These are phyloP conservation scores for Astragalus glycyphyllos DNA, from an alignment of 306 rosid species.

Conservation along the genomic window DNA sequence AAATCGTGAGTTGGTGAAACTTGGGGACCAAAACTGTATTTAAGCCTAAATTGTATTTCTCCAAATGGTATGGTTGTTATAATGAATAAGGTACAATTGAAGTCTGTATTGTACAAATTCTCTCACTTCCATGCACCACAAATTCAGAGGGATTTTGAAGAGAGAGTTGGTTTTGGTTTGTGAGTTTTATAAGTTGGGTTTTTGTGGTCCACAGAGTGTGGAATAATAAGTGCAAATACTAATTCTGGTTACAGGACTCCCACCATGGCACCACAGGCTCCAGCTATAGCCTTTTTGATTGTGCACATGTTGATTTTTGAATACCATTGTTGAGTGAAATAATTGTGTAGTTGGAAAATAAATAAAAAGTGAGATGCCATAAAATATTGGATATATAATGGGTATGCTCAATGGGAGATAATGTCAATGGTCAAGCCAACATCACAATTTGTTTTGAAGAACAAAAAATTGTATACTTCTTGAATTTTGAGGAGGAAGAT, in stretches of 20 bases:
- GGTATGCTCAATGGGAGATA: not conserved
- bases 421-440: conserved; percentile 6
- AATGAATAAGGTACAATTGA: conserved; percentile 24
- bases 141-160: conserved; percentile 14
- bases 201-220: conserved; percentile 48
- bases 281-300: conserved; percentile 39
- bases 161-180: conserved; percentile 29
- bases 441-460: too few species aligned
- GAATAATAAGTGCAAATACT: conserved; percentile 48
- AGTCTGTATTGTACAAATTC: conserved; percentile 2
- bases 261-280: conserved; percentile 45
- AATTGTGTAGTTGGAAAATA: conserved; percentile 44
- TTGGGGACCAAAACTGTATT: too few species aligned
- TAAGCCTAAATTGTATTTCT: conserved; percentile 15
- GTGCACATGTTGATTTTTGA: conserved; percentile 49
- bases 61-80: conserved; percentile 26
- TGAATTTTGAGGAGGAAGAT: not conserved
- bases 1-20: too few species aligned
- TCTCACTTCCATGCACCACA: conserved; percentile 24
- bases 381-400: not conserved
- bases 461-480: not conserved
- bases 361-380: conserved; percentile 1
- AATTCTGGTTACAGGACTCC: conserved; percentile 44
- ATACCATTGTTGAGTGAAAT: conserved; percentile 45
- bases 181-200: conserved; percentile 9